Base-by-base conservation (phyloP, 1,139 yeast genomes). In the Hyphopichia khmerensis region DNA sequence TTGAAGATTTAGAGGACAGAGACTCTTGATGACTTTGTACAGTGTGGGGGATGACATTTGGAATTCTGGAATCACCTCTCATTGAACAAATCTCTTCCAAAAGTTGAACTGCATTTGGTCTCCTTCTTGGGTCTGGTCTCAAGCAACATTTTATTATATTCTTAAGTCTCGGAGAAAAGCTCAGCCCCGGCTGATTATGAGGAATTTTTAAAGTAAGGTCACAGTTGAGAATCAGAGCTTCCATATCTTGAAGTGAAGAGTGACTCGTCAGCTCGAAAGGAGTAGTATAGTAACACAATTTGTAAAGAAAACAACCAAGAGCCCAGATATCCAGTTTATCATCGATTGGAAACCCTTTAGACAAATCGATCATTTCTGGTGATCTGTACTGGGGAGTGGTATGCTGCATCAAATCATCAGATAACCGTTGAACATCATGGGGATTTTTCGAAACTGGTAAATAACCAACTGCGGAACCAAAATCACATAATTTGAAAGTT, bases 281-380 rank as follows among this genome's bases (percentile, higher is more conserved):
- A 0, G 99, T 93, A 1, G 90, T 91, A 62, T 88, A 93, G 65
- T 87, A 93, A 60, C 98, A 87, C 44, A 93, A 69, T 62, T 95
- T 93, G 70, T 91, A 93, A 42, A 93, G 70, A 51, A 95, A 87
- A 24, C 91, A 82, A 13, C 99, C 99, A 45, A 93, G 69, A 0
- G 99, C 99, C 99, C 99, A 93, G 29, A 93, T 83, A 64, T 93
- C 99, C 48, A 91, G 81, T 61, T 93, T 93, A 58, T 93, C 98
- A 64, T 91, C 96, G 47, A 93, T 87, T 3, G 98, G 95, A 46
- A 85, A 76, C 3, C 95, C 88, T 48, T 86, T 77, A 49, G 85
- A 80, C 36, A 93, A 73, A 64, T 93, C 98, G 42, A 95, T 78
- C 99, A 93, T 93, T 63, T 93, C 99, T 0, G 99, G 99, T 1